Conservation (phyloP, 2,329 filamentous ascomycete genomes). For the Apiospora malaysiana region DNA sequence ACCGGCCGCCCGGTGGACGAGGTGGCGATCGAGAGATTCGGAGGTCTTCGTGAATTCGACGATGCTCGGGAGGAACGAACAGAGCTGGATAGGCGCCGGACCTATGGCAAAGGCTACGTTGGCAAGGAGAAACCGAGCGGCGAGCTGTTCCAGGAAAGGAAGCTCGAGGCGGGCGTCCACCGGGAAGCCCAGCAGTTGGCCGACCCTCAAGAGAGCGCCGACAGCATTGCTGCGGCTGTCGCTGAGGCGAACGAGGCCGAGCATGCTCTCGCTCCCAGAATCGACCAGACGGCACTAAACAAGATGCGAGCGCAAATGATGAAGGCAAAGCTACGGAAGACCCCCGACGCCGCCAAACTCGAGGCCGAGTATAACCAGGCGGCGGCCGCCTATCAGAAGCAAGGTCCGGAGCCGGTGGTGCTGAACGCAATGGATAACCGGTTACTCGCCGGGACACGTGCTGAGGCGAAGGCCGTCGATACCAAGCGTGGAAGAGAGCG, state of each 20-base stretch:
- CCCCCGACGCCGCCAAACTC: constrained; percentile 75
- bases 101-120: constrained; percentile 85
- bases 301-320: constrained; percentile 92
- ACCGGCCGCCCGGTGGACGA: constrained; percentile 77
- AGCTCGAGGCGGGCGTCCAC: constrained; percentile 58
- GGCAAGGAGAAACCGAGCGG: constrained; percentile 87
- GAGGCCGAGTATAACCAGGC: constrained; percentile 86
- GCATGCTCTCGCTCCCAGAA: constrained; percentile 48
- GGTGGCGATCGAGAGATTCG: constrained; percentile 81
- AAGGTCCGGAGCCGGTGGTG: constrained; percentile 74
- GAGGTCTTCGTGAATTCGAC: constrained; percentile 83
- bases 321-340: constrained; percentile 87
- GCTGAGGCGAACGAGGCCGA: constrained; percentile 28
- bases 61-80: constrained; percentile 90
- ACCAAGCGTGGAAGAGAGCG: constrained; percentile 85
- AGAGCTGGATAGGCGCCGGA: constrained; percentile 82
- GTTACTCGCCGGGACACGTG: constrained; percentile 75
- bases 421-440: constrained; percentile 89
- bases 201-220: constrained; percentile 60
- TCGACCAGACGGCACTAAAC: constrained; percentile 85
- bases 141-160: constrained; percentile 81
- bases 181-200: constrained; percentile 40
- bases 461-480: constrained; percentile 77
- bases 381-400: constrained; percentile 62
- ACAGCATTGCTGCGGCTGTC: constrained; percentile 60